These are phyloP conservation scores for Asterochloris erici DNA, from an alignment of 139 green algal species.

Conservation along the genomic window DNA sequence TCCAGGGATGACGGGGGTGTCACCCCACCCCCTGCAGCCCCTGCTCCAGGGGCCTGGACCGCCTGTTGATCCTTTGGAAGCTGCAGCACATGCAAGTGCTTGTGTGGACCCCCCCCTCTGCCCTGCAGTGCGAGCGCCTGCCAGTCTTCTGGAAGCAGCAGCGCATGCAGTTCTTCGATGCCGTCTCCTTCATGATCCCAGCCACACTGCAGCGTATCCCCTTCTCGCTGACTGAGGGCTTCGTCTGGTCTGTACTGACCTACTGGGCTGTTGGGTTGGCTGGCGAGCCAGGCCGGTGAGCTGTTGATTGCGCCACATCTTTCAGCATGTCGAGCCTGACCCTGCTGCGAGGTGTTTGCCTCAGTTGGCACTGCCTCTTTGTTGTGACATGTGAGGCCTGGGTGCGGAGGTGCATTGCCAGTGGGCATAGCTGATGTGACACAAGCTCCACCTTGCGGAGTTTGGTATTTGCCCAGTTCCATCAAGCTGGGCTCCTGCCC, in stretches of 20 bases:
- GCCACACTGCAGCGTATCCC: slow-evolving; percentile 20
- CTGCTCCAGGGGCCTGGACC: too few relatives aligned
- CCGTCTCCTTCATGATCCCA: slow-evolving; percentile 22
- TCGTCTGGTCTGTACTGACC: slow-evolving; percentile 23
- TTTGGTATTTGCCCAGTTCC: too few relatives aligned
- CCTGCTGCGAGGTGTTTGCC: neutral
- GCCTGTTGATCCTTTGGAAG: too few relatives aligned
- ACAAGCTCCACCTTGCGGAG: neutral
- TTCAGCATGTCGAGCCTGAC: neutral
- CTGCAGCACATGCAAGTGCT: too few relatives aligned
- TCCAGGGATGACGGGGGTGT: too few relatives aligned
- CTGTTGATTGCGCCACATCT: too few relatives aligned
- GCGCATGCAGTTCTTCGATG: slow-evolving; percentile 16
- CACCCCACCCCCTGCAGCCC: too few relatives aligned
- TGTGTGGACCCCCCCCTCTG: neutral
- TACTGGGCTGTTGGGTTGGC: slow-evolving; percentile 23
- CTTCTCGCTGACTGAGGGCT: slow-evolving; percentile 5
- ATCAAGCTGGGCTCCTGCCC: too few relatives aligned
- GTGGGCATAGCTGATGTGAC: neutral
- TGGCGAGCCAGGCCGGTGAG: slow-evolving; percentile 16
- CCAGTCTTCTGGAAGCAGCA: slow-evolving; percentile 24
- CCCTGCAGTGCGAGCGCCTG: slow-evolving; percentile 17
- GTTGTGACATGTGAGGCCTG: neutral
- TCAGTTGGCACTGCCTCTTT: neutral
- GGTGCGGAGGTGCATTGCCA: neutral